Base-by-base conservation (phyloP, 108 stramenopile species). In the Pelagomonas calceolata region DNA sequence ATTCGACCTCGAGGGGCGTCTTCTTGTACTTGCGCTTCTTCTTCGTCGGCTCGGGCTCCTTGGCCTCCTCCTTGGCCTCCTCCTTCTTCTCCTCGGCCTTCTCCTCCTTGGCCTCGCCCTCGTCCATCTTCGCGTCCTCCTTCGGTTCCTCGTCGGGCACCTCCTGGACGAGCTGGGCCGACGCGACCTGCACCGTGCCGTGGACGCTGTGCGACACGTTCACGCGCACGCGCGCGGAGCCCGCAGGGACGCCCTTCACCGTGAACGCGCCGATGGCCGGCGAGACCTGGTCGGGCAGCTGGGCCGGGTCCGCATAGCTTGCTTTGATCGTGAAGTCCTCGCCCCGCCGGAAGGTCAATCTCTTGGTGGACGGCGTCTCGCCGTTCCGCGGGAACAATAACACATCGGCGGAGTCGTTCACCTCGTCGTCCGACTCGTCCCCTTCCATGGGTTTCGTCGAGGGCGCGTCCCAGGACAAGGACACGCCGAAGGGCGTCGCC, bases 101-200 rank as follows among this genome's bases (percentile, higher is more conserved):
- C 4, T 17, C 70, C 64, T 79, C 77, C 36, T 66, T 34, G 63
- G 34, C 33, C 51, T 64, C 65, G 64, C 63, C 51, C 34, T 45
- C 73, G 36, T 66, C 68, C 67, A 68, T 66, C 43, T 75, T 70
- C 32, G 17, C 33, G 34, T 39, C 63, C 44, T 83, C 85, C 64
- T 65, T 65, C 17, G 76, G 36, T 37, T 88, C 87, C 26, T 63
- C 43, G 30, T 34, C 67, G 39, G 79, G 78, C 44, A 95, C 86
- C 77, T 95, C 95, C 79, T 96, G 90, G 72, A 97, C 92, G 88
- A 95, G 90, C 75, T 96, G 94, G 4, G 96, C 97, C 32, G 88
- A 85, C 44, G 86, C 86, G 68, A 98, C 74, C 26, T 74, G 70
- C 78, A 98, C 82, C 64, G 90, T 85, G 39, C 97, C 97, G 76